Base-by-base conservation (phyloP, 139 green algal species). In the Bryopsis sp. region DNA sequence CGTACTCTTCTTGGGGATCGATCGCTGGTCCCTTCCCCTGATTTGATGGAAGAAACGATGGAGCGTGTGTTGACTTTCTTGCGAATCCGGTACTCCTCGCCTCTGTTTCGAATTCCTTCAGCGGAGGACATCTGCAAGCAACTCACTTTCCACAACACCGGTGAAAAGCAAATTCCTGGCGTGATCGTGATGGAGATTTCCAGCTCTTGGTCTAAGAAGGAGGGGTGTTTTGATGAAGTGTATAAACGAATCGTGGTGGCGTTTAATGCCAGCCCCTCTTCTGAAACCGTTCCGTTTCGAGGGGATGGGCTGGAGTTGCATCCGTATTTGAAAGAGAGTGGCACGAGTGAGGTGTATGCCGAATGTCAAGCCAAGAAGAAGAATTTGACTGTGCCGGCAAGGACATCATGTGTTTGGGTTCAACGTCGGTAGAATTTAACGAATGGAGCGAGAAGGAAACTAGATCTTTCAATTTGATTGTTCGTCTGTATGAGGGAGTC, bases 31-130 rank as follows among this genome's bases (percentile, higher is more conserved):
- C 82, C 80, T n/a, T 69, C 1, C 2, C 62, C 68, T 3, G 59
- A 47, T 11, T 64, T 80, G 22, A 81, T 85, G 47, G 39, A 70
- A 48, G n/a, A 43, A 28, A 58, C 32, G 3, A 63, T 7, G 2
- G n/a, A 36, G n/a, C 60, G 47, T 31, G 70, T 64, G 6, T 35
- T 29, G 26, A 58, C 36, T 33, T 59, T 77, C 32, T 48, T 77
- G 32, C 64, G 58, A 0, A 58, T 78, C 43, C 76, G 84, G 48
- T 88, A 89, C 70, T 88, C 82, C n/a, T 89, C 84, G 0, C 85
- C 84, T 33, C 80, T 96, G 33, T 92, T 95, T 72, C 80, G 86
- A 24, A 79, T 96, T 39, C 73, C 75, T 2, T 75, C 61, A 2
- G 59, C 74, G 0, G 76, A 76, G 6, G 67, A 83, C 32, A 80